Base-by-base conservation (phyloP, 2,329 filamentous ascomycete genomes). In the Talaromyces verruculosus region DNA sequence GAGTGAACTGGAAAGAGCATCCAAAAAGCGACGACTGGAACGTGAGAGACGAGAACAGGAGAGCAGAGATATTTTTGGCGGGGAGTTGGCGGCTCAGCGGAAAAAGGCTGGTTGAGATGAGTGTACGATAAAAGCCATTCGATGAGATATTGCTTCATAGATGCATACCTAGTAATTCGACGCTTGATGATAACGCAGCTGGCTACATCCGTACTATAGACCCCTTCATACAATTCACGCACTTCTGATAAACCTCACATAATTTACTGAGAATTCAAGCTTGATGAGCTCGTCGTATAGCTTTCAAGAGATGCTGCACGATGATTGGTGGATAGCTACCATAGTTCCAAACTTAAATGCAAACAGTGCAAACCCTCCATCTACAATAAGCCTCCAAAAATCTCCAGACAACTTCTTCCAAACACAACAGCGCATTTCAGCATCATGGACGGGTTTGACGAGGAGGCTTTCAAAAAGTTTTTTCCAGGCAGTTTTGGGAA, bases 401-500 rank as follows among this genome's bases (percentile, higher is more conserved):
- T 53, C 25, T 19, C 15, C 33, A 11, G 33, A 39, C 25, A 43
- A 33, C 25, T 60, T 19, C 33, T 6, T 41, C 25, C n/a, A 3
- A 53, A 22, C 55, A n/a, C 28, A 28, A 17, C 35, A 28, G 11
- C 7, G 11, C 22, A 43, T 33, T 8, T 47, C 45, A 45, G 4
- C 63, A 72, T 55, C 67, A 80, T 80, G 78, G 78, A 80, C 51
- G 77, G 71, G 2, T 80, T 80, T 65, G 73, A 87, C 63, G 79
- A 82, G 67, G 80, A 82, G 64, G 75, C 74, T 13, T 78, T 82
- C 63, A 80, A 78, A 62, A 77, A 80, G 64, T 96, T 93, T 74
- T 81, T 97, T 67, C 93, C 94, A 0, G 84, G 88, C 2, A 87
- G 91, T 0, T 97, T 98, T 76, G 94, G 94, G 62, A 96, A 94